These are phyloP conservation scores for Malus orientalis DNA, from an alignment of 306 rosid species.

Conservation along the genomic window DNA sequence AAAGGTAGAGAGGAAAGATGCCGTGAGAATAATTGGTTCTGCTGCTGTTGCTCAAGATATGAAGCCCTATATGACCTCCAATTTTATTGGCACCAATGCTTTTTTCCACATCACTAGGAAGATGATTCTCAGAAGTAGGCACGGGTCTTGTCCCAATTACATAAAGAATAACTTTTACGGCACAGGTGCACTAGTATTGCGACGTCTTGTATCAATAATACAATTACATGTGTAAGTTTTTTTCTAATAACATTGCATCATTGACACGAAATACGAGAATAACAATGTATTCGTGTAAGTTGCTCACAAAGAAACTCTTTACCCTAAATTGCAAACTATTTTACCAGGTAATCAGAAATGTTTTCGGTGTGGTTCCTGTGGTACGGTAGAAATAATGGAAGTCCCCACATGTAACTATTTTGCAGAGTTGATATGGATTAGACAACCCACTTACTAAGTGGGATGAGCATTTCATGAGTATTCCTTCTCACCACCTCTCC, in stretches of 20 bases:
- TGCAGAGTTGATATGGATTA: slow-evolving; percentile 4
- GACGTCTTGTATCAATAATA: too few species aligned
- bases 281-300: not conserved
- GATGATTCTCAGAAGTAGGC: slow-evolving; percentile 31
- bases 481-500: not conserved
- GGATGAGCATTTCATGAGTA: slow-evolving; percentile 16
- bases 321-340: not conserved
- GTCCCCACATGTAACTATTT: not conserved
- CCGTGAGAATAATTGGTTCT: slow-evolving; percentile 35
- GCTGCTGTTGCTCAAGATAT: slow-evolving; percentile 14
- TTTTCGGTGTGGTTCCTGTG: not conserved
- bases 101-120: slow-evolving; percentile 13
- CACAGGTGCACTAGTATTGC: fast-evolving
- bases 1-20: slow-evolving; percentile 58
- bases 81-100: slow-evolving; percentile 31
- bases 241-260: too few species aligned
- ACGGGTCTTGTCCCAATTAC: slow-evolving; percentile 13
- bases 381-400: not conserved
- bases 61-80: slow-evolving; percentile 21
- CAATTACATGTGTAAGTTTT: too few species aligned
- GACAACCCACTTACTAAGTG: slow-evolving; percentile 29
- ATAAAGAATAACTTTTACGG: not conserved
- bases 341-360: not conserved
- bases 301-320: not conserved
- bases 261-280: too few species aligned